A percentile compares a stretch with the other conserved stretches of the same genome.
Conservation (phyloP, 306 rosid species). For the Psophocarpus tetragonolobus region DNA sequence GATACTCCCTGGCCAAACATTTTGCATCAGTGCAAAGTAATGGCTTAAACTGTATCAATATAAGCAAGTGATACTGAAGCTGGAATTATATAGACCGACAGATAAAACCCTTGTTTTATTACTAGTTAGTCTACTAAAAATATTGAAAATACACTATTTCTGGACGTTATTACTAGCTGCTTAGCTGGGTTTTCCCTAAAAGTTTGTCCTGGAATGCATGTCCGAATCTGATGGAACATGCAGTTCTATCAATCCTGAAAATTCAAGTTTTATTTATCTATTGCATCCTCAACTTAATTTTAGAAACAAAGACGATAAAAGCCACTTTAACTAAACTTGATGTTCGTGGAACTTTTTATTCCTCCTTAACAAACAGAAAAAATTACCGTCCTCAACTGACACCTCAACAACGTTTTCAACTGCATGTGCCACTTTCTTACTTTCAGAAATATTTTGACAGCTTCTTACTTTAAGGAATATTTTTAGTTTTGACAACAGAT, state of each 20-base stretch:
- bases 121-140: neutral
- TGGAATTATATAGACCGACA: neutral
- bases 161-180: neutral
- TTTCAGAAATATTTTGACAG: neutral
- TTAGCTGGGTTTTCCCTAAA: neutral
- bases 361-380: neutral
- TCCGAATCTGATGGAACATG: neutral
- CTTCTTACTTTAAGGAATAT: neutral
- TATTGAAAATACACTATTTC: neutral
- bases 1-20: constrained; percentile 80
- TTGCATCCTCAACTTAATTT: neutral
- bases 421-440: neutral
- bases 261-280: constrained; percentile 12
- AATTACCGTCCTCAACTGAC: neutral
- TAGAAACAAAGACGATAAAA: neutral
- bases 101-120: neutral
- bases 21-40: neutral
- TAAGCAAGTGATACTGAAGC: neutral
- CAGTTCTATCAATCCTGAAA: constrained; percentile 2
- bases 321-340: neutral
- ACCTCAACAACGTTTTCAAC: neutral
- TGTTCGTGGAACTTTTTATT: neutral
- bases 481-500: neutral
- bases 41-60: neutral
- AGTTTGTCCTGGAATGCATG: constrained; percentile 1